Evolutionary conservation across 1,139 yeast genomes (phyloP).

Genomic region (Yamadazyma aaseri): DNA sequence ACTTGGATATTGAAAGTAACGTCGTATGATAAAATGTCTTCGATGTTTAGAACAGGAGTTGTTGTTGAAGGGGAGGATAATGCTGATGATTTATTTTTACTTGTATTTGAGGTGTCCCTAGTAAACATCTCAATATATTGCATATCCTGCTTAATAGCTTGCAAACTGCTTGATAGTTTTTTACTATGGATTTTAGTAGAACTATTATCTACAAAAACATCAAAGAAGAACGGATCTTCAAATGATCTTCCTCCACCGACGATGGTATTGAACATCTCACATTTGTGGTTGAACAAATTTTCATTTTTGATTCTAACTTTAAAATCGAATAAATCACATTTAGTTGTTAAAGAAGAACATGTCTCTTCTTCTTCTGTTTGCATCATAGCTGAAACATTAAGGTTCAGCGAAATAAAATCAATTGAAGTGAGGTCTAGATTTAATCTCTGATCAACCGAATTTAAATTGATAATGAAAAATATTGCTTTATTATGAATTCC

Average conservation of each 20-base stretch:
- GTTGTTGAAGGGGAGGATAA: too few species aligned
- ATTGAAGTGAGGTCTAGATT: constrained; percentile 13
- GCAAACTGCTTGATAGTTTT: constrained; percentile 8
- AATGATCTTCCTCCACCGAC: constrained; percentile 4
- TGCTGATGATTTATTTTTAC: neutral
- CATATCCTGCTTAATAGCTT: constrained; percentile 20
- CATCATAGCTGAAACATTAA: constrained; percentile 7
- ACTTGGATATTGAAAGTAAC: constrained; percentile 19
- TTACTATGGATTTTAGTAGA: constrained; percentile 7
- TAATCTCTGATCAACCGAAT: constrained; percentile 16
- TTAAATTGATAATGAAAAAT: constrained; percentile 12
- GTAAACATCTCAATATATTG: constrained; percentile 15
- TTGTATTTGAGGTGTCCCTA: neutral
- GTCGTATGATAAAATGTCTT: constrained; percentile 9
- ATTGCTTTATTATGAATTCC: neutral
- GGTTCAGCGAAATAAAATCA: constrained; percentile 8
- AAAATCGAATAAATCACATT: neutral
- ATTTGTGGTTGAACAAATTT: constrained; percentile 2
- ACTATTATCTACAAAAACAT: constrained; percentile 7
- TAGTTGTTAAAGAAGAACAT: constrained; percentile 6
- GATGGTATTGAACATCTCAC: constrained; percentile 6
- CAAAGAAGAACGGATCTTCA: constrained; percentile 3
- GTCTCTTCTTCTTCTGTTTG: constrained; percentile 7
- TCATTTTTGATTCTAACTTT: neutral
- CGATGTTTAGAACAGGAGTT: too few species aligned